Evolutionary conservation across 441 rosid genomes (phyloP).

Genomic region (Viola pubescens): DNA sequence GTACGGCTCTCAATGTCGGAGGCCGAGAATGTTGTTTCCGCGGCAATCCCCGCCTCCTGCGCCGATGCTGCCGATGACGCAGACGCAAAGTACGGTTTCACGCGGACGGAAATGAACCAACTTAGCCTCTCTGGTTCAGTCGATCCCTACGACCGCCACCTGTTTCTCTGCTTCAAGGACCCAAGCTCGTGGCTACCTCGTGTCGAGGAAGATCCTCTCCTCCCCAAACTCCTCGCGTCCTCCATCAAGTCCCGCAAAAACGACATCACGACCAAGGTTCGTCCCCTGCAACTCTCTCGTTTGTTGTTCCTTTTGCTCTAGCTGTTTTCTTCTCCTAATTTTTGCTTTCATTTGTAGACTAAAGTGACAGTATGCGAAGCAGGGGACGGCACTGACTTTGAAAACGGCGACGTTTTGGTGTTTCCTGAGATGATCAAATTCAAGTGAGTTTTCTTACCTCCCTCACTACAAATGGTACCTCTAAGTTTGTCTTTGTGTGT

Average conservation of each 20-base stretch:
- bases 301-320: background rate
- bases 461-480: too few relatives aligned
- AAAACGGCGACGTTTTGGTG: constrained; percentile 72
- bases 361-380: constrained; percentile 61
- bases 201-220: constrained; percentile 53
- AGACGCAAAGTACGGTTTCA: constrained; percentile 54
- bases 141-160: constrained; percentile 64
- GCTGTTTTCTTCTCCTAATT: background rate
- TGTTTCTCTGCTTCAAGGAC: constrained; percentile 59
- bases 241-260: constrained; percentile 56
- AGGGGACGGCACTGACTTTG: constrained; percentile 39
- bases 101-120: constrained; percentile 64
- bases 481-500: background rate
- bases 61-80: constrained; percentile 28
- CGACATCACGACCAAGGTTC: constrained; percentile 55
- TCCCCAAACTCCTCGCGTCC: constrained; percentile 55
- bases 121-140: constrained; percentile 55
- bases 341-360: constrained; percentile 33
- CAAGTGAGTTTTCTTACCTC: constrained; percentile 40
- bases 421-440: constrained; percentile 91
- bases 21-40: constrained; percentile 15
- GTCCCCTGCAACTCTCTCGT: background rate
- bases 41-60: constrained; percentile 1
- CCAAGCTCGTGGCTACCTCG: constrained; percentile 60
- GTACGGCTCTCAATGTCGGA: constrained; percentile 32